Conservation (phyloP, 2,329 filamentous ascomycete genomes). For the Botryotinia narcissicola region DNA sequence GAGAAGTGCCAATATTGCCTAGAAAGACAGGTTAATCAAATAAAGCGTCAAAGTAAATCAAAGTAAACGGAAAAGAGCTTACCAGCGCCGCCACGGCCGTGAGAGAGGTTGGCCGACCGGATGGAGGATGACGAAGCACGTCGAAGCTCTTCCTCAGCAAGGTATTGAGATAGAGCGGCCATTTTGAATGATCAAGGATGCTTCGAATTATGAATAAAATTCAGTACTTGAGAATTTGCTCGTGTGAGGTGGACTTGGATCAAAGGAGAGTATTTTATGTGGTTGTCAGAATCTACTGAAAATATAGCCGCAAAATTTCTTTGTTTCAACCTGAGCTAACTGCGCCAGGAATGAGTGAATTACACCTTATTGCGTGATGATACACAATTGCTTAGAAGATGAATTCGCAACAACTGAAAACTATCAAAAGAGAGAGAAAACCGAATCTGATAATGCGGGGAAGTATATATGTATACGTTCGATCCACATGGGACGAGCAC, state of each 20-base stretch:
- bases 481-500: not conserved
- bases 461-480: slow-evolving; percentile 3
- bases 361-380: slow-evolving; percentile 16
- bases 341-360: not conserved
- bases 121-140: slow-evolving; percentile 28
- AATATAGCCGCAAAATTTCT: not conserved
- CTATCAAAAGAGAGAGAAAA: not conserved
- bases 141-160: slow-evolving; percentile 27
- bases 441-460: slow-evolving; percentile 12
- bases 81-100: slow-evolving; percentile 76
- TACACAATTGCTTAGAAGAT: not conserved
- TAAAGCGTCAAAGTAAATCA: slow-evolving; percentile 3
- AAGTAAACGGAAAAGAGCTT: slow-evolving; percentile 28
- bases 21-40: slow-evolving; percentile 7
- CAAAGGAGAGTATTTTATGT: not conserved
- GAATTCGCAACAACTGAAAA: not conserved
- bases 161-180: slow-evolving; percentile 28
- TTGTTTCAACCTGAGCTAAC: not conserved
- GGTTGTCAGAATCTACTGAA: not conserved
- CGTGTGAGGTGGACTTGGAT: not conserved
- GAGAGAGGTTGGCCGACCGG: slow-evolving; percentile 45
- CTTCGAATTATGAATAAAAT: not conserved
- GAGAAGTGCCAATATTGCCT: slow-evolving; percentile 63
- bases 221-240: not conserved
- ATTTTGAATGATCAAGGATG: slow-evolving; percentile 19